These are phyloP conservation scores for Turritis glabra DNA, from an alignment of 345 rosid species.

Conservation along the genomic window DNA sequence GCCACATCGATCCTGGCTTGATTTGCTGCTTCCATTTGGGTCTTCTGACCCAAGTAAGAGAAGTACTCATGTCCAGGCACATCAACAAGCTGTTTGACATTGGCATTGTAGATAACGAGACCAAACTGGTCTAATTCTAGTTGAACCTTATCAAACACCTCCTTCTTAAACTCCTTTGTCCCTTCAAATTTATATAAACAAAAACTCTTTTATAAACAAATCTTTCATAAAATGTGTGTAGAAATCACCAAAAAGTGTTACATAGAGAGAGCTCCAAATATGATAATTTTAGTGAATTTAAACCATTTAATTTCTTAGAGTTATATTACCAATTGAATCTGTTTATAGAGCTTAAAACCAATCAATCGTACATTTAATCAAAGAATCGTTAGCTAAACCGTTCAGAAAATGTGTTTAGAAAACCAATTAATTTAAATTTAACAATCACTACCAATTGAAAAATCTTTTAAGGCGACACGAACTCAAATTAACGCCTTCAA, in stretches of 20 bases:
- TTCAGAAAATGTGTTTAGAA: too few species aligned
- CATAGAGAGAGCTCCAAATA: too few species aligned
- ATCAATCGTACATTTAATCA: too few species aligned
- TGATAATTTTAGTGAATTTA: too few species aligned
- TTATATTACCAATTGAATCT: too few species aligned
- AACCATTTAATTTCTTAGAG: too few species aligned
- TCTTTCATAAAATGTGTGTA: not conserved
- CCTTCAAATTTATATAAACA: conserved; percentile 1
- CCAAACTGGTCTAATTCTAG: conserved; percentile 79
- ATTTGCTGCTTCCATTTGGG: conserved; percentile 85
- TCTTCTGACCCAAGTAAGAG: conserved; percentile 80
- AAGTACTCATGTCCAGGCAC: conserved; percentile 84
- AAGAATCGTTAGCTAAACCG: too few species aligned
- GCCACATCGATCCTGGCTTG: conserved; percentile 74
- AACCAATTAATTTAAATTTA: too few species aligned
- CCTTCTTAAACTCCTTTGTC: conserved; percentile 69
- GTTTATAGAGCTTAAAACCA: too few species aligned
- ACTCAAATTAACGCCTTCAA: too few species aligned
- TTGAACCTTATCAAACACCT: conserved; percentile 79
- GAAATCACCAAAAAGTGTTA: not conserved
- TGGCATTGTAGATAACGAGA: conserved; percentile 67
- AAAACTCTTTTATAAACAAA: not conserved
- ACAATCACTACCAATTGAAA: too few species aligned
- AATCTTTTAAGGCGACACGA: too few species aligned
- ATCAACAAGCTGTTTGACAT: conserved; percentile 81